Base-by-base conservation (phyloP, 495 filamentous ascomycete species). In the Lentithecium fluviatile region DNA sequence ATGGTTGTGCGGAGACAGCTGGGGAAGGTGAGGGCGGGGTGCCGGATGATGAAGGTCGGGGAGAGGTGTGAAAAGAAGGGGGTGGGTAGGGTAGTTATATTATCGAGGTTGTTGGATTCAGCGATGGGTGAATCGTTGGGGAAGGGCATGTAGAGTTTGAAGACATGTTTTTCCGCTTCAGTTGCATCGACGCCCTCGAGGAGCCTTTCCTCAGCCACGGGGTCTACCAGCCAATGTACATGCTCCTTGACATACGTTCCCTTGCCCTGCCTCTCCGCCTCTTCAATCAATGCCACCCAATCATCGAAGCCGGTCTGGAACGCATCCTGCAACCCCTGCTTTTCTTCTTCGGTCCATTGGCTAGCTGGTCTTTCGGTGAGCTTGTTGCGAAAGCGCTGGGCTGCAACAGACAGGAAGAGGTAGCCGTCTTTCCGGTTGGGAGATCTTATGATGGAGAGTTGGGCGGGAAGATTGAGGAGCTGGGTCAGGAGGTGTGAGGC, bases 11-110 rank as follows among this genome's bases (percentile, higher is more conserved):
- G 40, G 40, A 43, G 19, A 20, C 3, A 3, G 40, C 40, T 43
- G 40, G 40, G 40, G 40, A 43, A 43, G 40, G 40, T 43, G 40
- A 43, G 40, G 19, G 40, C 40, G 40, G 40, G 40, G 40, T 43
- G 40, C 5, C 40, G 40, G 13, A 43, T 5, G 40, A 43, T 4
- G 19, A 43, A 43, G 40, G 40, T 43, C 15, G 40, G 40, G 4
- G 4, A 3, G 40, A 43, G 40, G 5, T 43, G 4, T 15, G 15
- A 3, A 3, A 43, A 13, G 40, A 43, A 15, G 15, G 13, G 5
- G 19, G 4, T 13, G 40, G 40, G 40, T 6, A 43, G 6, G 13
- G 5, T 6, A 13, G 40, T 43, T 6, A 15, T 3, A 13, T 43
- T 43, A 6, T n/a, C 40, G 19, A 43, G 4, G 19, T 15, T 20